Evolutionary conservation across 2,329 filamentous ascomycete species (phyloP), one percentile per base, ranked within the genome.

Genomic region (Fusarium phyllophilum): DNA sequence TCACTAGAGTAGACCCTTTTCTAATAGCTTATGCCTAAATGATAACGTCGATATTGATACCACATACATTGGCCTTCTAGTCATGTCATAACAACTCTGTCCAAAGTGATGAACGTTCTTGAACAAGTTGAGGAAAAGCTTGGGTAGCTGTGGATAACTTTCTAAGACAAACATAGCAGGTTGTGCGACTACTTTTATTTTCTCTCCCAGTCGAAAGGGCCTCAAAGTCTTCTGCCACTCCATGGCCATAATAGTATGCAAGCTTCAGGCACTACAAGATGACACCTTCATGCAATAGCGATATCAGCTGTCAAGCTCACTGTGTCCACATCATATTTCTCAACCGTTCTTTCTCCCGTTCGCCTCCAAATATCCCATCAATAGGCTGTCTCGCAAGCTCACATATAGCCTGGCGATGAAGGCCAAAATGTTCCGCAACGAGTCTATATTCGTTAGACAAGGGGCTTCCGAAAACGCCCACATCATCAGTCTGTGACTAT

Each of bases 371-470:
- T 34, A 94, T 93, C 5, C 87, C 86, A 24, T 90, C 86, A 8
- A 93, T 87, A 1, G 88, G 88, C 68, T 88, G 87, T 55, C 87
- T 86, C n/a, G 89, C 90, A 26, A 96, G 81, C 1, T 80, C 79
- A 62, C 89, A 84, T 3, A 89, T 83, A 22, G 86, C 84, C 10
- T 78, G 66, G 7, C 79, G 80, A 18, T 77, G 79, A 12, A 96
- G 85, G 1, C 82, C 79, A 77, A 96, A 96, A 78, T 95, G 90
- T 73, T 91, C 82, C 3, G 92, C 90, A 8, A 93, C 92, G 6
- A 96, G 87, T 13, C 86, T 83, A 81, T 95, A 96, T 80, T 97
- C 94, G 74, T 94, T 91, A 2, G 93, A 95, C 8, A 95, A 82
- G 0, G 89, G 86, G 78, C 92, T 95, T 56, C 91, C 91, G 77